Base-by-base conservation (phyloP, 495 filamentous ascomycete genomes). In the Aeminium ludgeri region DNA sequence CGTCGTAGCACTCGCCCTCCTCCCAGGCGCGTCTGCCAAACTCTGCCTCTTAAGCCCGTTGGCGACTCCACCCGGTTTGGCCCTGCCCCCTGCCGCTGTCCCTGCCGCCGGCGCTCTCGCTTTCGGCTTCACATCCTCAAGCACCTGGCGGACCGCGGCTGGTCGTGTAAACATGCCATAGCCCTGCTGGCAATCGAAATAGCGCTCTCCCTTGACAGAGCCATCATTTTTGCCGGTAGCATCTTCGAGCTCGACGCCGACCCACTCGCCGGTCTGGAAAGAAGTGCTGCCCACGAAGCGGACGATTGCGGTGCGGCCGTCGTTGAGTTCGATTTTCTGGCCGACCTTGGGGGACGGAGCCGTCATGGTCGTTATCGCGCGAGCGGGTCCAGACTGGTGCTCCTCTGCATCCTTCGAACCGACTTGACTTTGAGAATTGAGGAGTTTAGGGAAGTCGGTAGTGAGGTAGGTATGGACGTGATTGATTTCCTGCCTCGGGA, bases 151-250 rank as follows among this genome's bases (percentile, higher is more conserved):
- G 1, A 61, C 41, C 10, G 73, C 74, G 2, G 65, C 54, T 5
- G 82, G 76, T 27, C 80, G 69, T 23, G 94, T 69, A 52, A 97
- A 97, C 80, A 96, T 89, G 51, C 89, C 89, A 62, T 72, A 72
- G 5, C 72, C 72, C 43, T 74, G 73, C 38, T 74, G 59, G 53
- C 87, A 95, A 18, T 85, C 73, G 53, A 96, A 97, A 59, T 97
- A 97, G 30, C 83, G 68, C 48, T 86, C 72, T 31, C 85, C 87
- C 58, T 87, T 72, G 30, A 96, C 81, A 20, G 78, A 73, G 49
- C 89, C 89, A 67, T 97, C 84, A 53, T 97, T 96, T 63, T 97
- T 96, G 10, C 89, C 89, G 10, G 66, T 69, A n/a, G 73, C 63
- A 28, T 80, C 79, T 30, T 82, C 76, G 44, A 97, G 70, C 67